Conservation (phyloP, 1,139 yeast species). For the Kurtzmaniella quercitrusa region DNA sequence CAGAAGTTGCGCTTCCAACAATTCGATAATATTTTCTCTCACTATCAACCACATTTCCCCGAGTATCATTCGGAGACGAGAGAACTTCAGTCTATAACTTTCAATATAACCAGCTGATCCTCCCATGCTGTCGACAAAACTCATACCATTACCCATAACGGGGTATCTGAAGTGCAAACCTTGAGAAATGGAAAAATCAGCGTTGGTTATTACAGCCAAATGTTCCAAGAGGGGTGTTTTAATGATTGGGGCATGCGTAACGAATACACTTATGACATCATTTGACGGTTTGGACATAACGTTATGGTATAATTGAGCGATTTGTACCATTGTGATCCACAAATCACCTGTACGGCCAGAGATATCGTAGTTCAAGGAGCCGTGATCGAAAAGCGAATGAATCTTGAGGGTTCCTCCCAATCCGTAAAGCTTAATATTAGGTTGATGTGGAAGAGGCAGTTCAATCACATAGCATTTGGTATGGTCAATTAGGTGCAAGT, state of each 20-base stretch:
- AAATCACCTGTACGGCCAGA: constrained; percentile 68
- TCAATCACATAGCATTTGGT: constrained; percentile 36
- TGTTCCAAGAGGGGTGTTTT: constrained; percentile 65
- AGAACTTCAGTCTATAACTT: constrained; percentile 57
- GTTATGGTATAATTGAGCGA: constrained; percentile 49
- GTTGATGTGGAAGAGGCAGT: constrained; percentile 35
- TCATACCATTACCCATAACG: constrained; percentile 66
- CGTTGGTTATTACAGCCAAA: constrained; percentile 61
- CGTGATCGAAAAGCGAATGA: constrained; percentile 68
- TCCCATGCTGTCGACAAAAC: constrained; percentile 49
- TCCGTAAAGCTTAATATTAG: constrained; percentile 55
- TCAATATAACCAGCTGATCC: constrained; percentile 45
- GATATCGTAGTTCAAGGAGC: constrained; percentile 28
- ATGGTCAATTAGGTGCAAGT: constrained; percentile 63
- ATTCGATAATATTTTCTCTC: constrained; percentile 44
- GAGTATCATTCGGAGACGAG: constrained; percentile 58
- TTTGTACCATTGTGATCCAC: constrained; percentile 71
- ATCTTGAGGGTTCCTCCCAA: constrained; percentile 69
- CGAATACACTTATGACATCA: constrained; percentile 54
- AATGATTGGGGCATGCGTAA: constrained; percentile 67
- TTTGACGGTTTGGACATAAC: constrained; percentile 12
- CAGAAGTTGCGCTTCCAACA: constrained; percentile 24
- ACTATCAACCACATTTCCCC: constrained; percentile 65
- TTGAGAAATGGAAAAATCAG: constrained; percentile 70
- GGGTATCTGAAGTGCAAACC: constrained; percentile 73